Percentiles rank a stretch among this genome's conserved stretches.
Evolutionary conservation across 2,329 filamentous ascomycete genomes (phyloP).

Genomic region (Xylaria polymorpha): DNA sequence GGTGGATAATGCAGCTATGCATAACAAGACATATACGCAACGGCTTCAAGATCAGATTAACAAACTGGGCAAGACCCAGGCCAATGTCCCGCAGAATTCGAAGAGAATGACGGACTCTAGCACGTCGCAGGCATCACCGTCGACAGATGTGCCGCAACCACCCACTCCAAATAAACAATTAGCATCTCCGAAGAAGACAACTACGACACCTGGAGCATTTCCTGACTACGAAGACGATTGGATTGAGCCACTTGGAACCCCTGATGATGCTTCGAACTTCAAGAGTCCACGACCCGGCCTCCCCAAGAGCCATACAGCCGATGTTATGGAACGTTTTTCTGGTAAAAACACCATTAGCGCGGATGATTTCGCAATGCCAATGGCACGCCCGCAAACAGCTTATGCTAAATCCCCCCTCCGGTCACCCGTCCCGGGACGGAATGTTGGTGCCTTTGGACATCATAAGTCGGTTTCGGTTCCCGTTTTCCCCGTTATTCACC

Average conservation of each 20-base stretch:
- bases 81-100: constrained; percentile 59
- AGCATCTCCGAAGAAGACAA: constrained; percentile 51
- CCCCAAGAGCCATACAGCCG: constrained; percentile 70
- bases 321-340: constrained; percentile 69
- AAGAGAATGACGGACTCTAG: constrained; percentile 59
- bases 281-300: constrained; percentile 64
- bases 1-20: constrained; percentile 65
- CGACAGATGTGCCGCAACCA: constrained; percentile 45
- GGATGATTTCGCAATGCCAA: constrained; percentile 59
- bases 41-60: constrained; percentile 93
- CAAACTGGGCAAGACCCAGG: constrained; percentile 70
- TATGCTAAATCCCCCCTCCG: constrained; percentile 53
- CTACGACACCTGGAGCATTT: constrained; percentile 68
- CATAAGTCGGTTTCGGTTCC: constrained; percentile 74
- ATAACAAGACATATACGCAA: constrained; percentile 94
- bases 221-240: constrained; percentile 71
- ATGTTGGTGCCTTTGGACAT: constrained; percentile 58
- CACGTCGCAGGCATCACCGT: constrained; percentile 49
- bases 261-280: constrained; percentile 51
- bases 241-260: constrained; percentile 65
- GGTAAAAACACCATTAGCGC: constrained; percentile 62
- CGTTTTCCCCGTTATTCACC: constrained; percentile 55
- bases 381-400: constrained; percentile 53
- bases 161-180: constrained; percentile 54
- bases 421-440: constrained; percentile 48